Conservation (phyloP, 2,329 filamentous ascomycete species). For the Cladophialophora yegresii region DNA sequence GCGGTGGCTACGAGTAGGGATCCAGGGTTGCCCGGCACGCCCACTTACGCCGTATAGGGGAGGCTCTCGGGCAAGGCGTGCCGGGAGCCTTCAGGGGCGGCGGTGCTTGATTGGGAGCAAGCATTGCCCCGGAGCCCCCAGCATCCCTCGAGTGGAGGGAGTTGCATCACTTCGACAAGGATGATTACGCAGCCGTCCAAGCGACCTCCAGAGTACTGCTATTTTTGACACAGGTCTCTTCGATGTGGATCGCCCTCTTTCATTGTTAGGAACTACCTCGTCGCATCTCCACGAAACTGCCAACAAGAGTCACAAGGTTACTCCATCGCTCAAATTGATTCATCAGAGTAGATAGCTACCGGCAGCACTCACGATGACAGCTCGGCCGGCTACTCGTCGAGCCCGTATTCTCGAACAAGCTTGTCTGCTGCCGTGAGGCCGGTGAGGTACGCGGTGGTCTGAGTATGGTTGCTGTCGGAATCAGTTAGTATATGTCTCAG, state of each 20-base stretch:
- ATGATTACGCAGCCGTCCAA: slow-evolving; percentile 1
- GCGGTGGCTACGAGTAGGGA: not conserved
- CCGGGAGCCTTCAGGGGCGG: slow-evolving; percentile 3
- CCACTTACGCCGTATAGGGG: not conserved
- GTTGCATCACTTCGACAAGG: not conserved
- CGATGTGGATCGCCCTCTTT: not conserved
- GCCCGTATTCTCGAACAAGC: slow-evolving; percentile 49
- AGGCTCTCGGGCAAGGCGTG: slow-evolving; percentile 1
- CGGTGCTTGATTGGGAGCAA: slow-evolving; percentile 10
- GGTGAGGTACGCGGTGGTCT: slow-evolving; percentile 58
- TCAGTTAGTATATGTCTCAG: slow-evolving; percentile 9
- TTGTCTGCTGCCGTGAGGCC: slow-evolving; percentile 57
- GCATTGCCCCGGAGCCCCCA: not conserved
- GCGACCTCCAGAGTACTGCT: not conserved
- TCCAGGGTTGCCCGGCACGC: not conserved
- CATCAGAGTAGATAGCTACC: not conserved
- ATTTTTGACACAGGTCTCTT: slow-evolving; percentile 1
- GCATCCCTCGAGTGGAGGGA: not conserved
- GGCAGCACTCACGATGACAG: not conserved
- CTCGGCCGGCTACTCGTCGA: slow-evolving; percentile 35
- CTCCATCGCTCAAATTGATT: not conserved
- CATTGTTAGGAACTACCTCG: not conserved
- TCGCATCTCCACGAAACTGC: not conserved
- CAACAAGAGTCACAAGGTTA: not conserved
- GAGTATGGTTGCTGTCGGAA: slow-evolving; percentile 51